These are phyloP conservation scores for Dendrobium chrysotoxum DNA, from an alignment of 106 monocot genomes.

Conservation along the genomic window DNA sequence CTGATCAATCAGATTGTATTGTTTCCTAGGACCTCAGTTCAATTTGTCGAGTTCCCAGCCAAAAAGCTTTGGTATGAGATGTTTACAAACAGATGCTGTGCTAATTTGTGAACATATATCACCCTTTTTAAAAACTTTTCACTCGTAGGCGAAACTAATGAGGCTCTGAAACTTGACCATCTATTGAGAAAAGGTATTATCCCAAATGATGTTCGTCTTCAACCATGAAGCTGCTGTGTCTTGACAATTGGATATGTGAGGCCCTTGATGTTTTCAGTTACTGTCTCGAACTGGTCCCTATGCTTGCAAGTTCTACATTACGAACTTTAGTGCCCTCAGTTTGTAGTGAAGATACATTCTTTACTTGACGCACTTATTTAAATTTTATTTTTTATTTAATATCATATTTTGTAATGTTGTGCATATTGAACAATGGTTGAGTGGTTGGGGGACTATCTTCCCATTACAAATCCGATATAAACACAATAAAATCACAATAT, in stretches of 20 bases:
- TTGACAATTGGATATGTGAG: conserved; percentile 32
- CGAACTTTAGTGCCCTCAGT: conserved; percentile 31
- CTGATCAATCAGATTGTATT: too few relatives aligned
- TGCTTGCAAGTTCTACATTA: conserved; percentile 44
- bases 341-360: conserved; percentile 50
- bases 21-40: too few relatives aligned
- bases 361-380: not conserved
- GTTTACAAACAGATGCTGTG: conserved; percentile 58
- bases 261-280: conserved; percentile 40
- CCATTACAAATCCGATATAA: too few relatives aligned
- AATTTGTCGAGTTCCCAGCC: conserved; percentile 29
- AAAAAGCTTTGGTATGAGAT: conserved; percentile 99
- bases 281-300: conserved; percentile 39
- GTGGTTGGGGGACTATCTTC: too few relatives aligned
- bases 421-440: too few relatives aligned
- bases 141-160: conserved; percentile 42
- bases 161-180: conserved; percentile 42
- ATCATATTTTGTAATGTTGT: too few relatives aligned
- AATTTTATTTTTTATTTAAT: too few relatives aligned
- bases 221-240: conserved; percentile 47
- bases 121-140: conserved; percentile 67
- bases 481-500: too few relatives aligned
- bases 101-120: conserved; percentile 68
- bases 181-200: conserved; percentile 48
- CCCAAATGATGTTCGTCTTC: conserved; percentile 39